phyloP scores from a whole-genome alignment of 495 filamentous ascomycete species.

The Penicillium steckii region DNA sequence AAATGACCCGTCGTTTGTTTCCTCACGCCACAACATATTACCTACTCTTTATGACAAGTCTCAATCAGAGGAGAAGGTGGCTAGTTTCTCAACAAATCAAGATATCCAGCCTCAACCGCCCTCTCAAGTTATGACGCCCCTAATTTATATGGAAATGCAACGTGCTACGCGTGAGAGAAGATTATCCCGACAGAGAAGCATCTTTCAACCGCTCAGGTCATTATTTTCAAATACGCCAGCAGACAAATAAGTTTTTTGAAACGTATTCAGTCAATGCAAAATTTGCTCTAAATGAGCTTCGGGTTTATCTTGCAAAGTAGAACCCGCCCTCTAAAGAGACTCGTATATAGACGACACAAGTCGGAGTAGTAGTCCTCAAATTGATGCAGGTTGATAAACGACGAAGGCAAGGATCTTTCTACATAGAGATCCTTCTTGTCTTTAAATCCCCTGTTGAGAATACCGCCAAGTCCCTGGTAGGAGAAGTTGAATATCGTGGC shows the following conservation, averaged over 20 bases:
- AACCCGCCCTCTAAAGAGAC: too few relatives aligned
- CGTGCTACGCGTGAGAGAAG: conserved; percentile 8
- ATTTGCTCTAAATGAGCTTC: too few relatives aligned
- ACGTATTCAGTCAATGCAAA: too few relatives aligned
- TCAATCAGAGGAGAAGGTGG: background rate
- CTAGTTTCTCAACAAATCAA: background rate
- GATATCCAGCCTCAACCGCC: conserved; percentile 7
- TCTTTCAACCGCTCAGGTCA: conserved; percentile 5
- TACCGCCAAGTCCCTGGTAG: too few relatives aligned
- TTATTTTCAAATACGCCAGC: conserved; percentile 5
- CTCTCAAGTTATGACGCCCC: conserved; percentile 14
- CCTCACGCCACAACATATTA: background rate
- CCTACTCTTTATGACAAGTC: background rate
- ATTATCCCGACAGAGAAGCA: conserved; percentile 2
- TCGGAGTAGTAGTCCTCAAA: too few relatives aligned
- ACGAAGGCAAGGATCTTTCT: too few relatives aligned
- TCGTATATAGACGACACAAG: too few relatives aligned
- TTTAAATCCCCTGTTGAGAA: too few relatives aligned
- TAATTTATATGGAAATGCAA: conserved; percentile 16
- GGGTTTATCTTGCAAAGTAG: too few relatives aligned
- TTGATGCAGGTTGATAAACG: too few relatives aligned
- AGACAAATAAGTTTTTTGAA: background rate
- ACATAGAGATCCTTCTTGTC: too few relatives aligned
- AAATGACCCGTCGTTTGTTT: background rate
- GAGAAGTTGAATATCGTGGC: too few relatives aligned